Evolutionary conservation across 2,329 filamentous ascomycete species (phyloP), one percentile per base, ranked within the genome.

Genomic region (Verticillium isaacii): DNA sequence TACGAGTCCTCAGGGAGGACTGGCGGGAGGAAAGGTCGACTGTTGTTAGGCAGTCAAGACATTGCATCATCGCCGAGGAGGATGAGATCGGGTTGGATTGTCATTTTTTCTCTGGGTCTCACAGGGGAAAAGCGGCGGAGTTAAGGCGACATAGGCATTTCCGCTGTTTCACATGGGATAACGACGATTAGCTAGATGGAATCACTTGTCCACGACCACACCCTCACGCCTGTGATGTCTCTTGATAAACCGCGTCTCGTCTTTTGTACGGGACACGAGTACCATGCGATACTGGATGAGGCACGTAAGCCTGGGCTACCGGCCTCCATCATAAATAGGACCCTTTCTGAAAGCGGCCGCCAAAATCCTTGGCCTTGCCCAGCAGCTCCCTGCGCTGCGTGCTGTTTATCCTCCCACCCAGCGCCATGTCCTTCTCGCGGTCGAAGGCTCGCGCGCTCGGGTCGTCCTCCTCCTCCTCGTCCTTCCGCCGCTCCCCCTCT

Each of bases 401-500:
- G 66, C 87, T 80, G 32, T 87, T 89, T 60, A 97, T 86, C 69
- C 85, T 87, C 19, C 86, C 85, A 9, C 89, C 89, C 2, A 91
- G 78, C 45, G 86, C 89, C 86, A 98, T 97, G 74, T 98, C 95
- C 78, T 97, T 98, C 74, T 97, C 92, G 65, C 88, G 84, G 77
- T 97, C 92, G 75, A 98, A 98, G 0, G 86, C 89, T 64, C 94
- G 83, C 75, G 90, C 89, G 74, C 92, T 97, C 0, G 95, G 94
- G 72, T 98, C 93, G 75, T 97, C 94, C 25, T 95, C 91, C 65
- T 92, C 86, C 65, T 88, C 86, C 19, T 83, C 79, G 7, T 72
- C 76, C 65, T 77, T 77, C 61, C 54, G 25, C 14, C 61, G 65
- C 60, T 34, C 65, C 61, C 64, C 68, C 58, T 7, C 61, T 58